Evolutionary conservation across 257 asterid species (phyloP), one percentile per base, ranked within the genome.

Genomic region (Echites panduratus): DNA sequence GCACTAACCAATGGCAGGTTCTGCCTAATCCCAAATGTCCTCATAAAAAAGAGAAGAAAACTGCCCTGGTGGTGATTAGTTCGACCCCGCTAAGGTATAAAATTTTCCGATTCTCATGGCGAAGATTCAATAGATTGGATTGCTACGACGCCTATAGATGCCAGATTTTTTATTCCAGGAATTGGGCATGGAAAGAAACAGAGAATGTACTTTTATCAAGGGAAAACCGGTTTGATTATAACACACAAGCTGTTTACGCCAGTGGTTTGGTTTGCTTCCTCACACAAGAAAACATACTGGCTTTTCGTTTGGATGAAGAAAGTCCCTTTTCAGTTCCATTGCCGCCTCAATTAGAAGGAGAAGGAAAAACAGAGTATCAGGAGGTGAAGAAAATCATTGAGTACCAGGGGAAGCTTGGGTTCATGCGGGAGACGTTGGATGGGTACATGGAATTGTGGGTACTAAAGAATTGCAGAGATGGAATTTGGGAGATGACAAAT

Each of bases 141-240:
- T 26, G 35, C 2, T 59, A 20, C 22, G 24, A 69, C 40, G n/a
- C n/a, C n/a, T 68, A 19, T 50, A 19, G 71, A 1, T 44, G 48
- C 32, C 73, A 78, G 19, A 32, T 78, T 2, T 78, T 78, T 53
- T 79, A 78, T 62, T 78, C 79, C 16, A 17, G 27, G 20, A 50
- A 5, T 14, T 74, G 82, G 82, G n/a, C 47, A 1, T 78, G 79
- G 82, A 61, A 56, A n/a, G 41, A 41, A 53, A 32, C 0, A 19
- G 59, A 74, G 10, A 73, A 62, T 48, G 1, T 73, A 5, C 9
- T 58, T 7, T 44, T 78, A 13, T 48, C 72, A 17, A 3, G 4
- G 4, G 32, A 20, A 0, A 26, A 20, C 27, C 0, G 4, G 22
- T 43, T 72, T 27, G 63, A 12, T 32, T 32, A 3, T 7, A 19